These are phyloP conservation scores for Agroathelia rolfsii DNA, from an alignment of 1,284 basidiomycete genomes.

Conservation along the genomic window DNA sequence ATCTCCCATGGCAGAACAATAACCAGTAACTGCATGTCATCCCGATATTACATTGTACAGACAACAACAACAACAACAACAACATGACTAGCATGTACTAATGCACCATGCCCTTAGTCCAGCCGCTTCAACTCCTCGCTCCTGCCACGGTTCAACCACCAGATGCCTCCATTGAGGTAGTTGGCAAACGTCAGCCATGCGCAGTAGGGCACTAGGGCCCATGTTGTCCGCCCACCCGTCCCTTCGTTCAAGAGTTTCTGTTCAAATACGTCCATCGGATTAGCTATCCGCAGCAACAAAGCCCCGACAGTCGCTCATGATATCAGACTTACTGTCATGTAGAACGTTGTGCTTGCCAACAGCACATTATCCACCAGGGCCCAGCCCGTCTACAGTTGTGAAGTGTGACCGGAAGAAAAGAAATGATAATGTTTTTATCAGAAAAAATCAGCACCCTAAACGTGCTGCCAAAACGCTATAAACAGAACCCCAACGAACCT, in stretches of 20 bases:
- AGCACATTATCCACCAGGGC: conserved; percentile 54
- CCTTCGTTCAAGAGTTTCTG: conserved; percentile 43
- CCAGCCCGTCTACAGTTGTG: conserved; percentile 36
- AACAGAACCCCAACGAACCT: conserved; percentile 22
- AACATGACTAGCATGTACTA: neutral
- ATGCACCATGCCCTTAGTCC: conserved; percentile 2
- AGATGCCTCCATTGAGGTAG: conserved; percentile 60
- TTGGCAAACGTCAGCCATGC: conserved; percentile 57
- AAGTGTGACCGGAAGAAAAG: too few species aligned
- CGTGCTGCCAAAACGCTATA: too few species aligned
- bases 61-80: conserved; percentile 1
- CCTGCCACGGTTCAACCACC: conserved; percentile 36
- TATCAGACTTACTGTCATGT: conserved; percentile 46
- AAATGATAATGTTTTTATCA: too few species aligned
- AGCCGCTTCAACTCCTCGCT: conserved; percentile 2
- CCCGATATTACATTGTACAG: too few species aligned
- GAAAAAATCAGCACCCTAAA: too few species aligned
- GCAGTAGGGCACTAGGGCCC: conserved; percentile 54
- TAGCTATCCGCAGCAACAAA: conserved; percentile 2
- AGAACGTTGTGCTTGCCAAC: conserved; percentile 49
- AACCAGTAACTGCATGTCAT: too few species aligned
- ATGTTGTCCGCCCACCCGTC: conserved; percentile 41
- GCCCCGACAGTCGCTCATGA: too few species aligned
- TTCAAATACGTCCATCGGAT: conserved; percentile 9
- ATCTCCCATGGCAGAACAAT: neutral